Conservation (phyloP, 1,139 yeast genomes). For the Diutina pseudorugosa region DNA sequence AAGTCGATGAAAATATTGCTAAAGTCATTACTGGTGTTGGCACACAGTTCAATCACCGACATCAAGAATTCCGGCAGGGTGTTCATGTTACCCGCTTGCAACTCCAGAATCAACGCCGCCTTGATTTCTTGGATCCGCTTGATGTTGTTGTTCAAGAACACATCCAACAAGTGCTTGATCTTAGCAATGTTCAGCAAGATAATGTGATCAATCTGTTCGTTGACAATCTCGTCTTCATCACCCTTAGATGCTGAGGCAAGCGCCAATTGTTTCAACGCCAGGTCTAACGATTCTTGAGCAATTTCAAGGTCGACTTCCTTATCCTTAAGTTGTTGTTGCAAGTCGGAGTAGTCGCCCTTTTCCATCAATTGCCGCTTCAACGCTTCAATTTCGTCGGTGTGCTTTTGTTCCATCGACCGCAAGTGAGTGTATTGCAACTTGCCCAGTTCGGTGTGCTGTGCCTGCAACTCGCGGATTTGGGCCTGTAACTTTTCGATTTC, state of each 20-base stretch:
- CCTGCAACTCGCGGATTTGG: slow-evolving; percentile 50
- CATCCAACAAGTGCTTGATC: slow-evolving; percentile 53
- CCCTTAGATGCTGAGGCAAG: slow-evolving; percentile 44
- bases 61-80: slow-evolving; percentile 64
- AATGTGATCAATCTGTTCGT: slow-evolving; percentile 48
- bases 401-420: slow-evolving; percentile 48
- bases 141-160: slow-evolving; percentile 58
- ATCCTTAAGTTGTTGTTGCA: slow-evolving; percentile 42
- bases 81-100: slow-evolving; percentile 76
- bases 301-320: slow-evolving; percentile 75
- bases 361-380: slow-evolving; percentile 26
- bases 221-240: slow-evolving; percentile 24
- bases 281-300: slow-evolving; percentile 69
- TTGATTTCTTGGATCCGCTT: slow-evolving; percentile 64
- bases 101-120: slow-evolving; percentile 62
- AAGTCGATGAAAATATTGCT: slow-evolving; percentile 69
- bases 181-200: slow-evolving; percentile 34
- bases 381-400: slow-evolving; percentile 41
- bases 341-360: slow-evolving; percentile 15
- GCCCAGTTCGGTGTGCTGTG: slow-evolving; percentile 51
- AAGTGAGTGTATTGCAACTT: slow-evolving; percentile 58
- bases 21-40: slow-evolving; percentile 68
- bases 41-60: slow-evolving; percentile 60
- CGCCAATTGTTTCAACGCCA: slow-evolving; percentile 51
- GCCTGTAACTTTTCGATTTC: slow-evolving; percentile 59